These are phyloP conservation scores for Arachis stenosperma DNA, from an alignment of 306 rosid species.

Conservation along the genomic window DNA sequence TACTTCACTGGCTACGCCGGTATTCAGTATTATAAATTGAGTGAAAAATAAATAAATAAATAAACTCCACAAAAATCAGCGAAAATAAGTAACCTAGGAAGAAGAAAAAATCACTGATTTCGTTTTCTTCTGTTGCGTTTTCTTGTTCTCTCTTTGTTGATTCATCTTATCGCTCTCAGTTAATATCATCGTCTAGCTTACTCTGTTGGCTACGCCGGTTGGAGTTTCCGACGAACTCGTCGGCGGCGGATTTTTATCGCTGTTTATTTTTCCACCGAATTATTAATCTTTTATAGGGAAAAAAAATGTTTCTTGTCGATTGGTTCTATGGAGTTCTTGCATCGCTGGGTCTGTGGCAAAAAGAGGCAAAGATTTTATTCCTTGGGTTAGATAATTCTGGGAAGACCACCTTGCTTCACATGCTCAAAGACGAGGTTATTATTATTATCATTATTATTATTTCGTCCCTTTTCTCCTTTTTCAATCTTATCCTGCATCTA, in stretches of 20 bases:
- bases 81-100: neutral
- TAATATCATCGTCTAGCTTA: neutral
- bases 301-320: conserved; percentile 70
- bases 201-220: conserved; percentile 19
- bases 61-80: neutral
- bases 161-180: conserved; percentile 23
- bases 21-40: conserved; percentile 8
- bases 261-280: conserved; percentile 2
- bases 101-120: neutral
- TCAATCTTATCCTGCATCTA: neutral
- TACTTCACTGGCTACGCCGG: conserved; percentile 47
- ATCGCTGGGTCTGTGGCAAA: conserved; percentile 75
- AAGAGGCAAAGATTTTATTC: conserved; percentile 87
- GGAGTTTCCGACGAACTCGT: conserved; percentile 17
- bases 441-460: neutral
- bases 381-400: conserved; percentile 91
- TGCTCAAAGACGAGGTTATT: conserved; percentile 85
- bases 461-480: neutral
- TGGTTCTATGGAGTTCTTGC: conserved; percentile 87
- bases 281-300: conserved; percentile 5
- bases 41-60: neutral
- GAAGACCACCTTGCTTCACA: conserved; percentile 87
- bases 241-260: neutral
- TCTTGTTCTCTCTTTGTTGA: neutral
- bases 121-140: conserved; percentile 28